Conservation (phyloP, 1,284 basidiomycete genomes). For the Ceraceosorus guamensis region DNA sequence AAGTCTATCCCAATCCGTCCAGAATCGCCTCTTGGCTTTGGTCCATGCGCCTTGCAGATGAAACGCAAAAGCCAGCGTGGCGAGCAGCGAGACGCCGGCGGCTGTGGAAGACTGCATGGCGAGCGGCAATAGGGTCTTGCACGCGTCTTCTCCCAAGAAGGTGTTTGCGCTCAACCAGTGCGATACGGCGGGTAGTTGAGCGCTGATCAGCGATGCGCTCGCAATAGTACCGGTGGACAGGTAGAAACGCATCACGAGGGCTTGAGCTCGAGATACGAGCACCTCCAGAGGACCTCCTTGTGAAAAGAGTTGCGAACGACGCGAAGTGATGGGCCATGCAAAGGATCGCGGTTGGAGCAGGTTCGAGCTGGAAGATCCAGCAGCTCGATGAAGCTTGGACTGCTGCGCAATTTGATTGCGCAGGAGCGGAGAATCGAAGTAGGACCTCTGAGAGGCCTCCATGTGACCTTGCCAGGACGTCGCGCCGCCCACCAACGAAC, state of each 20-base stretch:
- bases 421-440: neutral
- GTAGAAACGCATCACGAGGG: neutral
- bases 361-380: no score
- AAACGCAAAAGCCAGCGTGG: slow-evolving; percentile 37
- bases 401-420: neutral
- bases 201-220: no score
- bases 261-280: slow-evolving; percentile 7
- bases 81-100: slow-evolving; percentile 36
- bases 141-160: no score
- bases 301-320: slow-evolving; percentile 5
- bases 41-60: slow-evolving; percentile 46
- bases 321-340: neutral
- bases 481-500: no score
- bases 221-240: no score
- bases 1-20: slow-evolving; percentile 41
- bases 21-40: slow-evolving; percentile 39
- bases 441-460: no score
- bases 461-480: no score
- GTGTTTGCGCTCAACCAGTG: no score
- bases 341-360: neutral
- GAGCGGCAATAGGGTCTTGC: no score
- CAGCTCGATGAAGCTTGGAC: no score
- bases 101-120: slow-evolving; percentile 37
- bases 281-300: slow-evolving; percentile 10
- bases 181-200: no score